Base-by-base conservation (phyloP, 208 protist genomes). In the Leishmania tarentolae region DNA sequence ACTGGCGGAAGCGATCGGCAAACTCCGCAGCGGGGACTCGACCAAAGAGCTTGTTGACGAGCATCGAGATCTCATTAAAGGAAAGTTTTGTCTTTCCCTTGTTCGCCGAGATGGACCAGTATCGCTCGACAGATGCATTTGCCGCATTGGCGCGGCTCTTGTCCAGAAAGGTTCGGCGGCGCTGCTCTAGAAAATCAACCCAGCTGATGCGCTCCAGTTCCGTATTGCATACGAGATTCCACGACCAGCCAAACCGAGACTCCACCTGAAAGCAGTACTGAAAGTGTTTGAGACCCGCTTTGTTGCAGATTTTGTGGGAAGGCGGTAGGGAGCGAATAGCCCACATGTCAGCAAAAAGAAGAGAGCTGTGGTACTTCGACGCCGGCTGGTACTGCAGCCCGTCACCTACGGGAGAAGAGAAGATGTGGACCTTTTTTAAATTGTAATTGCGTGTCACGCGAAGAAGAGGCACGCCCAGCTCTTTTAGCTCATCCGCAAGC, bases 311-410 rank as follows among this genome's bases (percentile, higher is more conserved):
- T 42, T 80, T 84, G 66, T 86, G 75, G 21, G 74, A 76, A 31
- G 59, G 24, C 3, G 80, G 66, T 35, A 89, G 69, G 42, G 78
- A 72, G 35, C 59, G 78, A 50, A 91, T 76, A 2, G 84, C 83
- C 31, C 74, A 69, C 77, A 93, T 77, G 72, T 93, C 88, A 7
- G 66, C 53, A 61, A 93, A 91, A 15, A 90, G 80, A 31, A 93
- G 61, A 40, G 70, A 80, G 50, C 76, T 84, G 76, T 77, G 81
- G 42, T 66, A 78, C 53, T 59, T 59, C 5, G 81, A 80, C 6
- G 81, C 81, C 15, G 81, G 81, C 8, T 65, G 31, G 59, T 74
- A 84, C 75, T 84, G 81, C 56, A 84, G 59, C 0, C 81, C 81
- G n/a, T 84, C 76, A 31, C 59, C 75, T 70, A 84, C 44, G 42